These are phyloP conservation scores for Nitzschia putrida DNA, from an alignment of 108 stramenopile genomes.

Conservation along the genomic window DNA sequence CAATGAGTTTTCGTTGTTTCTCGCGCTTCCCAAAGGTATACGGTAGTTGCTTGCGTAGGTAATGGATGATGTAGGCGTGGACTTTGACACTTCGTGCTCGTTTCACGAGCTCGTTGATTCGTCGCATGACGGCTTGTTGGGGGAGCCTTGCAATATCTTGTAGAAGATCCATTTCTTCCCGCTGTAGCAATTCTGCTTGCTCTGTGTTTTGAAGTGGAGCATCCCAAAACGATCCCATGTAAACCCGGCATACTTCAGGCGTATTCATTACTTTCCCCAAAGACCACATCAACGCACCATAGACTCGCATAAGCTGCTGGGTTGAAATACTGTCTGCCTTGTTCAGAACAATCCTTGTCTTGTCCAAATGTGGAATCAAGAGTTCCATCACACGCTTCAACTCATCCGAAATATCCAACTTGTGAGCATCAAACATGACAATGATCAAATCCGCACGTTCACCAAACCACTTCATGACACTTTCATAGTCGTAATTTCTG, in stretches of 20 bases:
- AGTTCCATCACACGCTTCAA: slow-evolving; percentile 85
- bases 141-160: slow-evolving; percentile 92
- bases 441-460: slow-evolving; percentile 97
- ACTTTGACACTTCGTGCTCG: slow-evolving; percentile 95
- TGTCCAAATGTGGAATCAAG: slow-evolving; percentile 88
- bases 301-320: slow-evolving; percentile 92
- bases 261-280: slow-evolving; percentile 95
- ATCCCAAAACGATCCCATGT: slow-evolving; percentile 98
- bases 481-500: slow-evolving; percentile 92
- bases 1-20: slow-evolving; percentile 92
- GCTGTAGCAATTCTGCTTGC: slow-evolving; percentile 75
- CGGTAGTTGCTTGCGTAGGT: slow-evolving; percentile 96
- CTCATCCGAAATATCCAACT: slow-evolving; percentile 97
- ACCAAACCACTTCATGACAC: slow-evolving; percentile 98
- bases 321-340: slow-evolving; percentile 91
- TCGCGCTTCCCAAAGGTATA: slow-evolving; percentile 92
- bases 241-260: slow-evolving; percentile 98
- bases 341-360: slow-evolving; percentile 94
- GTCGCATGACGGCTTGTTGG: slow-evolving; percentile 95
- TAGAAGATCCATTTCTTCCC: slow-evolving; percentile 92
- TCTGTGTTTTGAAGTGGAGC: slow-evolving; percentile 79
- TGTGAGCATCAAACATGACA: slow-evolving; percentile 97
- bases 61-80: slow-evolving; percentile 98
- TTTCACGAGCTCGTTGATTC: slow-evolving; percentile 99
- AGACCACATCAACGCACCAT: slow-evolving; percentile 96